A percentile compares a stretch with the other conserved stretches of the same genome.
phyloP scores from a whole-genome alignment of 768 basidiomycete genomes.

The Macrocybe gigantea region DNA sequence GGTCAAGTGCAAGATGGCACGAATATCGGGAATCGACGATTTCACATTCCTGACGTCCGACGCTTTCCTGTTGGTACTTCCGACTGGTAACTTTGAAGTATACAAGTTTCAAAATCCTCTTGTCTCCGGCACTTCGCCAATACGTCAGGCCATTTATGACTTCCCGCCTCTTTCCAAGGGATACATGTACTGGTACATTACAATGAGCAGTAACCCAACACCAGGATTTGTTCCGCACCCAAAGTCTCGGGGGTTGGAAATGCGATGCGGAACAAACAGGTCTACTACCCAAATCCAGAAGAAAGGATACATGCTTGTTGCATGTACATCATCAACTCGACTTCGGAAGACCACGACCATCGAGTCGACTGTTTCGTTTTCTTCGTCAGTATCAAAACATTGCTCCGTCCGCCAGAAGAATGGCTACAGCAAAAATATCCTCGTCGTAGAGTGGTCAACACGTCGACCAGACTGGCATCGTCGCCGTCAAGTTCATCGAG shows the following conservation, averaged over 20 bases:
- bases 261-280: slow-evolving; percentile 14
- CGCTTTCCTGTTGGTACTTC: slow-evolving; percentile 41
- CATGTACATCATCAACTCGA: slow-evolving; percentile 39
- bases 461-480: background rate
- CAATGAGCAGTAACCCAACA: slow-evolving; percentile 46
- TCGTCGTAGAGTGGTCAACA: background rate
- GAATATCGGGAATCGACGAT: slow-evolving; percentile 42
- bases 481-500: background rate
- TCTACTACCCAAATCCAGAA: slow-evolving; percentile 40
- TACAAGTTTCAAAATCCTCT: slow-evolving; percentile 39
- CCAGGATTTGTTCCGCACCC: slow-evolving; percentile 33
- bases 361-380: slow-evolving; percentile 44
- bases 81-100: slow-evolving; percentile 41
- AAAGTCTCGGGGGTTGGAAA: background rate
- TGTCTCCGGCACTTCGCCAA: slow-evolving; percentile 20
- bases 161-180: slow-evolving; percentile 39
- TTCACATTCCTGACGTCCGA: slow-evolving; percentile 43
- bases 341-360: slow-evolving; percentile 25
- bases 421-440: slow-evolving; percentile 5
- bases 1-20: slow-evolving; percentile 34
- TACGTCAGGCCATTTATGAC: slow-evolving; percentile 28
- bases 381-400: slow-evolving; percentile 38
- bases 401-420: slow-evolving; percentile 21
- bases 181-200: slow-evolving; percentile 49
- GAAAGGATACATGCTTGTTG: slow-evolving; percentile 48